Conservation (phyloP, 176 grass and related monocot species). For the Ensete ventricosum region DNA sequence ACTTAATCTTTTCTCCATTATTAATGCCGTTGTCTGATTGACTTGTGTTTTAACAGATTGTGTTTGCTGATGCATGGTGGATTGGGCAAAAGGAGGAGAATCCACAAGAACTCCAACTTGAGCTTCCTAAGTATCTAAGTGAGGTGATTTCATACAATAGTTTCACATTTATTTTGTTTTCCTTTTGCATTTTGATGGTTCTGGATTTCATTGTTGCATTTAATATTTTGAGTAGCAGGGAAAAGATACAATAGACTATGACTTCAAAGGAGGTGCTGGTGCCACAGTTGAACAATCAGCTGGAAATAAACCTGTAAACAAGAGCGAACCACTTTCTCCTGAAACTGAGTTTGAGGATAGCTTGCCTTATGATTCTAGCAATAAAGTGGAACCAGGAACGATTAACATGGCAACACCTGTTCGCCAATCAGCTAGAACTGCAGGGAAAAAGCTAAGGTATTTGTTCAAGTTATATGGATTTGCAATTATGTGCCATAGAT, state of each 20-base stretch:
- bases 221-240: conserved; percentile 33
- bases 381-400: conserved; percentile 24
- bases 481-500: neutral
- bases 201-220: neutral
- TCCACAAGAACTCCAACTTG: conserved; percentile 60
- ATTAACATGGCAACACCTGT: conserved; percentile 35
- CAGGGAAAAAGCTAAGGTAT: conserved; percentile 53
- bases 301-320: conserved; percentile 28
- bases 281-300: conserved; percentile 23
- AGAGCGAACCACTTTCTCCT: conserved; percentile 33
- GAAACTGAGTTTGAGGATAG: conserved; percentile 38
- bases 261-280: conserved; percentile 94
- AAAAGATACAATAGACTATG: conserved; percentile 35
- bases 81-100: conserved; percentile 74
- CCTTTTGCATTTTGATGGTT: neutral
- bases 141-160: conserved; percentile 31
- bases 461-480: neutral
- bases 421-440: conserved; percentile 71
- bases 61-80: conserved; percentile 89
- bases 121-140: conserved; percentile 51
- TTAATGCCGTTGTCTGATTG: neutral
- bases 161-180: neutral
- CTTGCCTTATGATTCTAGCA: conserved; percentile 33
- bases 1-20: neutral
- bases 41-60: conserved; percentile 52